Evolutionary conservation across 306 rosid species (phyloP).

Genomic region (Casuarina equisetifolia): DNA sequence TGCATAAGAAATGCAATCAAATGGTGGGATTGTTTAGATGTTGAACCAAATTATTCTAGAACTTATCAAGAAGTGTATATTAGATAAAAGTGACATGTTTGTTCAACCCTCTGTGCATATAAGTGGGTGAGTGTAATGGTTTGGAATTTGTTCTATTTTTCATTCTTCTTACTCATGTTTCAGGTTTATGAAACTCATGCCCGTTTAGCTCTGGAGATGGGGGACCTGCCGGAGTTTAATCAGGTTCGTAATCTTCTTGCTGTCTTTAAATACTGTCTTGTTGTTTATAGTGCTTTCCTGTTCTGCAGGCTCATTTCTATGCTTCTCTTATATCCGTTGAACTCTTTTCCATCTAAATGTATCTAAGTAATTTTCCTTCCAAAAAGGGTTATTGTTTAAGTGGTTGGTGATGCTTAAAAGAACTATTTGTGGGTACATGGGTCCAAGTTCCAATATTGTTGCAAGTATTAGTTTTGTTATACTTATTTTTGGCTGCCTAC

Average conservation of each 20-base stretch:
- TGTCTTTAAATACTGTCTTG: slow-evolving; percentile 6
- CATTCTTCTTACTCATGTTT: slow-evolving; percentile 19
- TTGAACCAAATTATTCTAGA: neutral
- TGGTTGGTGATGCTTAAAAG: slow-evolving; percentile 1
- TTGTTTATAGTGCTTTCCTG: neutral
- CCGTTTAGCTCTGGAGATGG: slow-evolving; percentile 80
- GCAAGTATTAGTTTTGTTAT: neutral
- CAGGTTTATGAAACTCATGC: slow-evolving; percentile 99
- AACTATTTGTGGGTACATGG: neutral
- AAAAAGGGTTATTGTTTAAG: neutral
- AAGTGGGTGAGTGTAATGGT: neutral
- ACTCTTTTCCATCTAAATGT: slow-evolving; percentile 11
- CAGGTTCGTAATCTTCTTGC: slow-evolving; percentile 57
- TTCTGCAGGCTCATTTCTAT: slow-evolving; percentile 7
- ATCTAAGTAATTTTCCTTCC: slow-evolving; percentile 12
- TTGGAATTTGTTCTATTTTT: neutral
- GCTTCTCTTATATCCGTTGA: slow-evolving; percentile 11
- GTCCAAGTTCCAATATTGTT: neutral
- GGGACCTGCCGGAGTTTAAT: slow-evolving; percentile 93
- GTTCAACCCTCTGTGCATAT: neutral
- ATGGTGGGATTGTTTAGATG: neutral
- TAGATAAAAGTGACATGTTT: neutral
- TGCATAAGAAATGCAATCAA: neutral
- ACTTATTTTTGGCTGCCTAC: neutral
- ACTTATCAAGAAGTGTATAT: neutral